These are phyloP conservation scores for Rhizopus delemar DNA, from an alignment of 371 early-diverging fungal genomes.

Conservation along the genomic window DNA sequence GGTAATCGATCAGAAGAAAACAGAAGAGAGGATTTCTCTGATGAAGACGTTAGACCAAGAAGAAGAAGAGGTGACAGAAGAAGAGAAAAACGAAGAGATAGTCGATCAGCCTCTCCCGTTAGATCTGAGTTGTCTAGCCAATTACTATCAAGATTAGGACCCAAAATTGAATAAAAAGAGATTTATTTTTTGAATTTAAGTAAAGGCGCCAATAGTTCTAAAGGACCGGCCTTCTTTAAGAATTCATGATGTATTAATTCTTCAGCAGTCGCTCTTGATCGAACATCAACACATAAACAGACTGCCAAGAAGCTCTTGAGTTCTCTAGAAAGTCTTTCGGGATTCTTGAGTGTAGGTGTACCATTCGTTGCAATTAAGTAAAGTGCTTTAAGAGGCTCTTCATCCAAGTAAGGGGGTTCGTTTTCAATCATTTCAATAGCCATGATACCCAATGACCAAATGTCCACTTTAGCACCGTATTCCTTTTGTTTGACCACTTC, in stretches of 20 bases:
- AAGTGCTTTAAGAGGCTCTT: constrained; percentile 91
- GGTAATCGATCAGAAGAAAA: constrained; percentile 10
- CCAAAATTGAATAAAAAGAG: constrained; percentile 1
- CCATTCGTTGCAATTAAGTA: constrained; percentile 97
- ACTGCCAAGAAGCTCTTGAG: constrained; percentile 87
- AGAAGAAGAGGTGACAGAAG: background rate
- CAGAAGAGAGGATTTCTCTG: too few species aligned
- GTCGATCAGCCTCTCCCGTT: constrained; percentile 13
- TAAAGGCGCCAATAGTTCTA: constrained; percentile 54
- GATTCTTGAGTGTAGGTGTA: constrained; percentile 89
- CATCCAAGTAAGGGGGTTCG: constrained; percentile 96
- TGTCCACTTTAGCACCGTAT: constrained; percentile 88
- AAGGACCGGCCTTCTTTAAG: constrained; percentile 63
- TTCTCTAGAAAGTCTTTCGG: constrained; percentile 76
- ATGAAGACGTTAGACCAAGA: too few species aligned
- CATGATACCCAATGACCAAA: constrained; percentile 94
- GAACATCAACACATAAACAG: constrained; percentile 88
- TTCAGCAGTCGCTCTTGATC: constrained; percentile 78
- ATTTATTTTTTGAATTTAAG: constrained; percentile 48
- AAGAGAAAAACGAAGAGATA: constrained; percentile 2
- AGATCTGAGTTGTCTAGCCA: constrained; percentile 15
- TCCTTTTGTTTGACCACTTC: constrained; percentile 90
- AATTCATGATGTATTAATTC: constrained; percentile 84
- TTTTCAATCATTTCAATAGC: constrained; percentile 98
- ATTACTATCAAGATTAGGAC: constrained; percentile 17